Base-by-base conservation (phyloP, 129 eudicot genomes). In the Lactuca saligna region DNA sequence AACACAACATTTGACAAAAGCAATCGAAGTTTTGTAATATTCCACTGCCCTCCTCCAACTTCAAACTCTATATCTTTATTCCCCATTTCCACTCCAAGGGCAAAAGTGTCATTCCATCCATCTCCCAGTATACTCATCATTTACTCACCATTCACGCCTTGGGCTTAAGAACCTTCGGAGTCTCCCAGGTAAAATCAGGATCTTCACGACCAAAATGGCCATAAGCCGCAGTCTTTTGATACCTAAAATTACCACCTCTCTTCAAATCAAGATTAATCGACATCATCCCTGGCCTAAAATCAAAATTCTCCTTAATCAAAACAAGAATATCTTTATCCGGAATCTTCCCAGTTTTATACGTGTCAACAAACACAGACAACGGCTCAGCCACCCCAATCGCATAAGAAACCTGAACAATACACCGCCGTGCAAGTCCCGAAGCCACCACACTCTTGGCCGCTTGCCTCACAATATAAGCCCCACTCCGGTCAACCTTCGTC, bases 161-260 rank as follows among this genome's bases (percentile, higher is more conserved):
- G 9, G 88, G 88, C 68, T 84, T 84, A 58, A 87, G 90, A 63
- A 71, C 51, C 82, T 84, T 87, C 63, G 77, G 81, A 61, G 90
- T 84, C 86, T 87, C 95, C 95, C 95, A 87, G 37, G 95, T 84
- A 85, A 87, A 87, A 66, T 87, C 95, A 0, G 90, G 85, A 65
- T 84, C 95, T 4, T 87, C 90, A 13, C 95, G 88, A 16, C 95
- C 95, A 17, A 87, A 87, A 79, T 87, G 95, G 3, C 95, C 95
- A 65, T 86, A 86, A 71, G 87, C 85, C 54, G 91, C 91, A 8
- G 88, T 86, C 81, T 86, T 86, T 77, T 84, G 95, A 70, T 84
- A 87, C 90, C 95, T 84, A 61, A 65, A 84, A 68, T 87, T 81
- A 3, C 94, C 94, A 73, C 94, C 94, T 35, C 95, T 82, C 71